phyloP scores from a whole-genome alignment of 2,329 filamentous ascomycete species.

The Parastagonospora avenae region DNA sequence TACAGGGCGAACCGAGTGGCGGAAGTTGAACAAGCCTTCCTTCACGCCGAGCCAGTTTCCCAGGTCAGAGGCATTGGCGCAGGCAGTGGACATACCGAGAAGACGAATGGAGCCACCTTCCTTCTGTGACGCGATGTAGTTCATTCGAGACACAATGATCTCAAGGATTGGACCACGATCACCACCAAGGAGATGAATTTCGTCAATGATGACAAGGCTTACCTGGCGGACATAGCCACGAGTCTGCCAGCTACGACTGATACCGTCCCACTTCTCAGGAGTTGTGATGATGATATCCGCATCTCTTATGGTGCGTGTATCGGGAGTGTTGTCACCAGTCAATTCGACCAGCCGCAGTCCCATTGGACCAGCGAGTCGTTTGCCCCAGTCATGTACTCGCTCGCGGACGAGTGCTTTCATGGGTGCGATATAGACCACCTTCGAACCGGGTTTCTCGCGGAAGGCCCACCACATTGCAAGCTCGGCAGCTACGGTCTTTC shows the following conservation, averaged over 20 bases:
- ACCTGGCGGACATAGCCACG: slow-evolving; percentile 95
- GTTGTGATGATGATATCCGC: slow-evolving; percentile 98
- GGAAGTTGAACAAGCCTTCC: slow-evolving; percentile 93
- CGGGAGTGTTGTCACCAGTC: slow-evolving; percentile 97
- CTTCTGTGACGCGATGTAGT: slow-evolving; percentile 95
- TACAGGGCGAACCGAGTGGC: slow-evolving; percentile 94
- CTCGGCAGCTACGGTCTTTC: slow-evolving; percentile 95
- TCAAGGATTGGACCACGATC: slow-evolving; percentile 97
- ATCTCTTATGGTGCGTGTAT: slow-evolving; percentile 92
- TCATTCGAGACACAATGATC: slow-evolving; percentile 94
- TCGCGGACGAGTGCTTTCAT: slow-evolving; percentile 99
- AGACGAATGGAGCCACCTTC: slow-evolving; percentile 83
- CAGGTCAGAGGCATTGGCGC: slow-evolving; percentile 91
- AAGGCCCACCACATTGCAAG: slow-evolving; percentile 99
- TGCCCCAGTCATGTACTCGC: slow-evolving; percentile 92
- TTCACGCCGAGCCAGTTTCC: slow-evolving; percentile 98
- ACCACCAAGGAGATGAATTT: slow-evolving; percentile 95
- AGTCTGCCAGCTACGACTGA: slow-evolving; percentile 97
- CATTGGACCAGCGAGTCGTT: slow-evolving; percentile 78
- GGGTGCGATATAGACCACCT: slow-evolving; percentile 97
- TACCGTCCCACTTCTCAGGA: slow-evolving; percentile 99
- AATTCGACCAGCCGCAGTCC: slow-evolving; percentile 91
- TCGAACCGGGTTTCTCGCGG: slow-evolving; percentile 88
- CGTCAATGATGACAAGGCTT: slow-evolving; percentile 95
- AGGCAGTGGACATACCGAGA: slow-evolving; percentile 98